Conservation (phyloP, 352 stramenopile genomes). For the Pseudoperonospora humuli region DNA sequence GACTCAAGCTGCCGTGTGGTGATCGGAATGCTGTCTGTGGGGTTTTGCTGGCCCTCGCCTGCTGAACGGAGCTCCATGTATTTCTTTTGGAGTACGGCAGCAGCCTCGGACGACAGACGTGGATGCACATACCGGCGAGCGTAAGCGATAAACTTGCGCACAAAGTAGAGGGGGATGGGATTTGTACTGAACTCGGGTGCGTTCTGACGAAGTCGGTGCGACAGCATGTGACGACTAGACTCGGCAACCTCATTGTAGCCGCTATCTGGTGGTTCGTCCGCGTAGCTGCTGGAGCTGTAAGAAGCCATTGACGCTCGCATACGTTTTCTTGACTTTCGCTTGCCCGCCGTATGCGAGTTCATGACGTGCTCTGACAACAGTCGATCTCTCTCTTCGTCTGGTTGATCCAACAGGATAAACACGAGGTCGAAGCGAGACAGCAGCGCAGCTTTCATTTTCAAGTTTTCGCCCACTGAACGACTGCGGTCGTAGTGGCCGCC, state of each 20-base stretch:
- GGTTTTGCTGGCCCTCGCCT: conserved; percentile 35
- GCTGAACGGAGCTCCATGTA: conserved; percentile 84
- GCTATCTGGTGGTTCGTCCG: conserved; percentile 8
- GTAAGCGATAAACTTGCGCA: conserved; percentile 97
- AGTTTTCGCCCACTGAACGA: conserved; percentile 93
- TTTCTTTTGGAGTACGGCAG: conserved; percentile 73
- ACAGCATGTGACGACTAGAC: conserved; percentile 23
- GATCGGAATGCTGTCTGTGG: conserved; percentile 69
- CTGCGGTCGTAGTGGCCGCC: conserved; percentile 94
- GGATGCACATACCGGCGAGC: conserved; percentile 92
- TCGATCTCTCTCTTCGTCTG: conserved; percentile 89
- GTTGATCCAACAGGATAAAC: conserved; percentile 94
- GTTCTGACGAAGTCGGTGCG: conserved; percentile 47
- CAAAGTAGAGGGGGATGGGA: conserved; percentile 65
- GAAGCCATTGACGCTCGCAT: conserved; percentile 8
- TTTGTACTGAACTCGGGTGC: conserved; percentile 36
- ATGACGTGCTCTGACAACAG: conserved; percentile 95
- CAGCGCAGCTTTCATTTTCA: conserved; percentile 94
- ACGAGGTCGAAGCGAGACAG: conserved; percentile 96
- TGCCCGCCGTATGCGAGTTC: conserved; percentile 58
- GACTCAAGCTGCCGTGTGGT: conserved; percentile 97
- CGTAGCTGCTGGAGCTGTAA: conserved; percentile 21
- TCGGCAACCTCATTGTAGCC: conserved; percentile 10
- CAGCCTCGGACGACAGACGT: conserved; percentile 51
- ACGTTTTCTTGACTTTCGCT: conserved; percentile 30